Percentiles rank a stretch among this genome's conserved stretches.
phyloP scores from a whole-genome alignment of 257 asterid genomes.

The Cynanchum wilfordii region DNA sequence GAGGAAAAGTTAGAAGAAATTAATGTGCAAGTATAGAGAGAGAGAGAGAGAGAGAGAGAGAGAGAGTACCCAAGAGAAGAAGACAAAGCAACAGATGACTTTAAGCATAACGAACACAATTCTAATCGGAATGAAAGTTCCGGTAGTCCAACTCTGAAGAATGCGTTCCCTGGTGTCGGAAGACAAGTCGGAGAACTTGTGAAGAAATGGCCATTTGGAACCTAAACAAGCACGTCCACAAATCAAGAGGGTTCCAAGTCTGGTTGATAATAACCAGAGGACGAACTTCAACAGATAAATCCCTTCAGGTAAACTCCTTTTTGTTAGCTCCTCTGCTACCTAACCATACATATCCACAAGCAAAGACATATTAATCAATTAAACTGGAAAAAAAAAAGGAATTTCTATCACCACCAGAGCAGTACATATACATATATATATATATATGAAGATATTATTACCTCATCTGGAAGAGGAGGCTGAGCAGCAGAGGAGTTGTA shows the following conservation, averaged over 20 bases:
- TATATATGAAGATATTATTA: too few species aligned
- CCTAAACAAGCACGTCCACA: slow-evolving; percentile 63
- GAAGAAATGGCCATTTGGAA: slow-evolving; percentile 71
- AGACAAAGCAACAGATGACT: slow-evolving; percentile 39
- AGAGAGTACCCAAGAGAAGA: slow-evolving; percentile 55
- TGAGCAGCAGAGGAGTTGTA: slow-evolving; percentile 38
- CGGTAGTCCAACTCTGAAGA: slow-evolving; percentile 66
- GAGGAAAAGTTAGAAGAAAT: neutral
- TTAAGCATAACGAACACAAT: slow-evolving; percentile 46
- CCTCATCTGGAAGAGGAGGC: slow-evolving; percentile 56
- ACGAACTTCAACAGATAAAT: slow-evolving; percentile 41
- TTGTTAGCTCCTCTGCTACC: slow-evolving; percentile 69
- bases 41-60: neutral
- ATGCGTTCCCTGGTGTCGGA: slow-evolving; percentile 56
- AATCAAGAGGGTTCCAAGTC: slow-evolving; percentile 71
- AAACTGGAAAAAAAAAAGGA: neutral
- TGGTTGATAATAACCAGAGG: slow-evolving; percentile 48
- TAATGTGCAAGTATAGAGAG: neutral
- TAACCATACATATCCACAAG: slow-evolving; percentile 14
- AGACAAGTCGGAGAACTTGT: slow-evolving; percentile 54
- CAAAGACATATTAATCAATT: neutral
- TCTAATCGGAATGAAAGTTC: slow-evolving; percentile 49
- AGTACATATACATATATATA: neutral
- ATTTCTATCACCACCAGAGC: too few species aligned
- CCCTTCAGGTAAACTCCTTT: slow-evolving; percentile 45